Evolutionary conservation across 495 filamentous ascomycete genomes (phyloP).

Genomic region (Durotheca rogersii): DNA sequence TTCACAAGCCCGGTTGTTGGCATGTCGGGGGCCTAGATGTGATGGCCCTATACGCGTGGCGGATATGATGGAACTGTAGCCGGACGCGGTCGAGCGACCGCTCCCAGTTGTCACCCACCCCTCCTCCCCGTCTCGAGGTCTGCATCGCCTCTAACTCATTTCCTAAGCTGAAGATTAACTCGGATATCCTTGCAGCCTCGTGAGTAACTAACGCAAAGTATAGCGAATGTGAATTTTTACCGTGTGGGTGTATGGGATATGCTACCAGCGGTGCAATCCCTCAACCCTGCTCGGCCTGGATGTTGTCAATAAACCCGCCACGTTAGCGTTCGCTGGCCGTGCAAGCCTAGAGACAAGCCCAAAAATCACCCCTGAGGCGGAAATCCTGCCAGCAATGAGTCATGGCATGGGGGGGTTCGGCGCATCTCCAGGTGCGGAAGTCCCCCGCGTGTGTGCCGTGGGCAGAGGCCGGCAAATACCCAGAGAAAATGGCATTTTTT

Average conservation of each 20-base stretch:
- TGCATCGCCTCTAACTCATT: conserved; percentile 12
- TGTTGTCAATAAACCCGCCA: neutral
- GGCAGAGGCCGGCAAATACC: neutral
- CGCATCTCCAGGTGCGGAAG: conserved; percentile 1
- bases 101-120: conserved; percentile 19
- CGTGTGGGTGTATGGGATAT: conserved; percentile 1
- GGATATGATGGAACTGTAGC: conserved; percentile 21
- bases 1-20: conserved; percentile 2
- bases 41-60: conserved; percentile 20
- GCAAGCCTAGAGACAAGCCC: conserved; percentile 5
- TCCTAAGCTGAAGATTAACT: conserved; percentile 5
- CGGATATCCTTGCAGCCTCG: conserved; percentile 10
- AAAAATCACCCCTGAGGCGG: neutral
- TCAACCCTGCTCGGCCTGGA: neutral
- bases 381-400: neutral
- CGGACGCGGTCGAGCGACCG: conserved; percentile 29
- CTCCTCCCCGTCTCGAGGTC: conserved; percentile 11
- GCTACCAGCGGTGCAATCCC: too few species aligned
- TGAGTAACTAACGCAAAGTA: conserved; percentile 1
- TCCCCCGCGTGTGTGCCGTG: conserved; percentile 4
- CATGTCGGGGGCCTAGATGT: conserved; percentile 14
- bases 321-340: conserved; percentile 6
- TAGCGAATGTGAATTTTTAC: conserved; percentile 4
- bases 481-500: conserved; percentile 1
- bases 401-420: neutral